Evolutionary conservation across 306 rosid species (phyloP).

Genomic region (Quercus aquifolioides): DNA sequence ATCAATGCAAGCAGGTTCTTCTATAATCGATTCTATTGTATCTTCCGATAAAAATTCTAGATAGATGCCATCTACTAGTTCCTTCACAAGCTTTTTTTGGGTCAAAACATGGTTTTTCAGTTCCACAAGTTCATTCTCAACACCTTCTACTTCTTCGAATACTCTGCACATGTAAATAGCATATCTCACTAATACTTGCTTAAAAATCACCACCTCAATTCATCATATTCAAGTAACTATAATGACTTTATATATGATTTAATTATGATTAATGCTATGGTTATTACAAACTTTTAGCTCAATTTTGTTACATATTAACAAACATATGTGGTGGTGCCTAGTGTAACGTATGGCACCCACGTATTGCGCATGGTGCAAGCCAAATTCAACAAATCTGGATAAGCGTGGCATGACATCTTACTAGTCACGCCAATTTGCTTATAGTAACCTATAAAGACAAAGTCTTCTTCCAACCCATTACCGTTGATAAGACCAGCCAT

Average conservation of each 20-base stretch:
- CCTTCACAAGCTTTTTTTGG: constrained; percentile 50
- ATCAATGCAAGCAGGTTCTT: constrained; percentile 19
- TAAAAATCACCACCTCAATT: not conserved
- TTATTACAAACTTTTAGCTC: not conserved
- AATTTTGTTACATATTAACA: not conserved
- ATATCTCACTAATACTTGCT: not conserved
- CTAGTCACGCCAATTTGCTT: too few species aligned
- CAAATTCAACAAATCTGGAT: too few species aligned
- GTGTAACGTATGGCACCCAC: not conserved
- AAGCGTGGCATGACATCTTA: too few species aligned
- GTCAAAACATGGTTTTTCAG: constrained; percentile 51
- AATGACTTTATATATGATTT: not conserved
- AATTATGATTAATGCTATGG: not conserved
- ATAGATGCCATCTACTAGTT: constrained; percentile 45
- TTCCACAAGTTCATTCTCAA: constrained; percentile 53
- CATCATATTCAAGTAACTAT: not conserved
- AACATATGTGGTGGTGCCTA: not conserved
- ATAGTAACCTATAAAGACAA: too few species aligned
- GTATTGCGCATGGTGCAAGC: not conserved
- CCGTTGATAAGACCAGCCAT: too few species aligned
- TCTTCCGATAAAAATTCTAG: constrained; percentile 38
- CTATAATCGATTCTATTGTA: constrained; percentile 22
- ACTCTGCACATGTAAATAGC: constrained; percentile 44
- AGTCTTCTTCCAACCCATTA: too few species aligned
- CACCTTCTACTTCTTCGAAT: constrained; percentile 46